These are phyloP conservation scores for Stachybotrys elegans DNA, from an alignment of 2,329 filamentous ascomycete genomes.

Conservation along the genomic window DNA sequence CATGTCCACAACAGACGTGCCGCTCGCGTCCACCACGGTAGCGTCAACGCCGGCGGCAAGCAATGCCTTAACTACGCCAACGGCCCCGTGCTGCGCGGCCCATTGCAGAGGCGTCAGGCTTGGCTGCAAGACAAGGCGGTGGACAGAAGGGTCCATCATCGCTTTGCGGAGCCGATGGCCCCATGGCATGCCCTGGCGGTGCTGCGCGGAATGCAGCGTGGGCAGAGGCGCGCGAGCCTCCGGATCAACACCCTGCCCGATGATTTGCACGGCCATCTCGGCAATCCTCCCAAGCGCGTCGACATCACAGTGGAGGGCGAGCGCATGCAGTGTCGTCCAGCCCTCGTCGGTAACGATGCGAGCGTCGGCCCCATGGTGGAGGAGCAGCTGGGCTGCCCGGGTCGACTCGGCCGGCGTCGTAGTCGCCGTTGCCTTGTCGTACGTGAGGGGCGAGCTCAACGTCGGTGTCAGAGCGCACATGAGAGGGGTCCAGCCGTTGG, in stretches of 20 bases:
- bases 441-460: neutral
- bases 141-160: neutral
- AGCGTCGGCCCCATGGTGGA: slow-evolving; percentile 12
- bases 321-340: slow-evolving; percentile 14
- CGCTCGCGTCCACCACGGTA: neutral
- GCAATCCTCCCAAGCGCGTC: neutral
- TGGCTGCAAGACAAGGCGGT: neutral
- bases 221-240: slow-evolving; percentile 1
- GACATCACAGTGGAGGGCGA: slow-evolving; percentile 8
- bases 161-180: neutral
- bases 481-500: slow-evolving; percentile 20
- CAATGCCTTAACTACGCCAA: neutral
- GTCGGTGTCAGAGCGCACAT: slow-evolving; percentile 15
- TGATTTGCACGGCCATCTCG: slow-evolving; percentile 4
- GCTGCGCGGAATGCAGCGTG: neutral
- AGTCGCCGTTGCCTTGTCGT: neutral
- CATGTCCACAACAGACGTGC: neutral
- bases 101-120: neutral
- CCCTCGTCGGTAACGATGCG: slow-evolving; percentile 12
- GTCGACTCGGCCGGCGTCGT: slow-evolving; percentile 4
- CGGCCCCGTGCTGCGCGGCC: neutral
- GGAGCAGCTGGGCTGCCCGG: slow-evolving; percentile 10
- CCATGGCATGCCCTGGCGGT: neutral
- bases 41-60: neutral
- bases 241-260: slow-evolving; percentile 1